Conservation (phyloP, 495 filamentous ascomycete genomes). For the Melanomma pulvis-pyrius region DNA sequence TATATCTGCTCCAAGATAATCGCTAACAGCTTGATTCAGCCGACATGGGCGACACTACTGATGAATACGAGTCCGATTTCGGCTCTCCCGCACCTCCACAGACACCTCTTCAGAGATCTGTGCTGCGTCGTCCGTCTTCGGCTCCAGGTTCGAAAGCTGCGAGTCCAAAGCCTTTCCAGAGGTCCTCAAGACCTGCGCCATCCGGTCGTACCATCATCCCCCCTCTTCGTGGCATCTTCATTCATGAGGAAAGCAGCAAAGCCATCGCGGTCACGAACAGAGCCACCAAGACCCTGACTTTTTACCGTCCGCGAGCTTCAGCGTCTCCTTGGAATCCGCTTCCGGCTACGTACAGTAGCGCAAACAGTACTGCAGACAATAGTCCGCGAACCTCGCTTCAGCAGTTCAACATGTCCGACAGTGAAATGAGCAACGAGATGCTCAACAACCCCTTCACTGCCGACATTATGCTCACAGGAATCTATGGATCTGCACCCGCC, state of each 20-base stretch:
- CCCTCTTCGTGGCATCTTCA: conserved; percentile 34
- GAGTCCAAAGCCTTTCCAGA: conserved; percentile 44
- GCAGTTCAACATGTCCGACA: conserved; percentile 57
- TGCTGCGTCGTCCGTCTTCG: conserved; percentile 59
- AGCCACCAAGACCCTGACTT: conserved; percentile 70
- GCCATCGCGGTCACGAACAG: conserved; percentile 74
- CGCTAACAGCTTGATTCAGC: conserved; percentile 64
- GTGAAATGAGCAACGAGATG: conserved; percentile 52
- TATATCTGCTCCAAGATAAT: conserved; percentile 36
- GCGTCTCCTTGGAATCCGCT: neutral
- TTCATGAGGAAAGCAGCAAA: conserved; percentile 53
- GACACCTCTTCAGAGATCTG: conserved; percentile 53
- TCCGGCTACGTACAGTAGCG: conserved; percentile 46
- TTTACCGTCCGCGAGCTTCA: conserved; percentile 51
- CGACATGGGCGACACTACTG: conserved; percentile 80
- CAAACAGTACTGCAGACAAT: conserved; percentile 56
- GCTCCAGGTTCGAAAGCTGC: conserved; percentile 58
- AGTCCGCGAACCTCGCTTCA: conserved; percentile 50
- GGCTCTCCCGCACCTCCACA: conserved; percentile 60
- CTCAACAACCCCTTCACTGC: conserved; percentile 57
- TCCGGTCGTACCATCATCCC: conserved; percentile 37
- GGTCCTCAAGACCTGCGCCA: conserved; percentile 30
- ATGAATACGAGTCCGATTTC: conserved; percentile 71
- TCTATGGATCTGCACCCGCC: conserved; percentile 48
- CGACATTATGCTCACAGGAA: conserved; percentile 75